A percentile compares a stretch with the other conserved stretches of the same genome.
Evolutionary conservation across 2,329 filamentous ascomycete species (phyloP).

Genomic region (Botrytis cinerea): DNA sequence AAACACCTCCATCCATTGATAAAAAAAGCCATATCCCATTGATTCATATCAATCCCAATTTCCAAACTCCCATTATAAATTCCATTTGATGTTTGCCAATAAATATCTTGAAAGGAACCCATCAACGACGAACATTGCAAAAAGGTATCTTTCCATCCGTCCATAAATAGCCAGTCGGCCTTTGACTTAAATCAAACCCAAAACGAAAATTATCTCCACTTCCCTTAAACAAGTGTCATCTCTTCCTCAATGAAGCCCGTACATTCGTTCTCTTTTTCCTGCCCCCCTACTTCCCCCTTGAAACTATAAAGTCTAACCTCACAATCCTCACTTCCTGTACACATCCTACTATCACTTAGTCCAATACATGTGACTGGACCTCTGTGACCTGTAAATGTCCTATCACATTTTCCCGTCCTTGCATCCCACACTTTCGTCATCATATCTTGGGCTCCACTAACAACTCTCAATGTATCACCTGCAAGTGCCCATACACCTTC

Average conservation of each 20-base stretch:
- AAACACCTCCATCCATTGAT: not conserved
- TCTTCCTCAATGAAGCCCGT: not conserved
- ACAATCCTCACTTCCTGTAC: conserved; percentile 90
- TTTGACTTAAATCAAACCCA: not conserved
- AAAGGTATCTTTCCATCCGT: conserved; percentile 12
- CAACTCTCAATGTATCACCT: conserved; percentile 83
- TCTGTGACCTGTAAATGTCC: conserved; percentile 87
- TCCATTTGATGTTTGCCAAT: not conserved
- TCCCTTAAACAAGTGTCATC: not conserved
- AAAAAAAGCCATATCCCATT: not conserved
- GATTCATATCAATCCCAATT: not conserved
- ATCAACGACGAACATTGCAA: conserved; percentile 1
- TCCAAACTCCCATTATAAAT: not conserved
- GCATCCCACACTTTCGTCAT: conserved; percentile 98
- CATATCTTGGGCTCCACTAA: conserved; percentile 87
- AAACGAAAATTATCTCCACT: not conserved
- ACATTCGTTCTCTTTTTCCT: not conserved
- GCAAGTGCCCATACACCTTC: conserved; percentile 95
- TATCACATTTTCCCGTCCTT: conserved; percentile 84
- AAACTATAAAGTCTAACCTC: conserved; percentile 86
- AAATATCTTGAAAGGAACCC: not conserved
- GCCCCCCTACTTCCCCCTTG: conserved; percentile 34
- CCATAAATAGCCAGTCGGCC: conserved; percentile 2
- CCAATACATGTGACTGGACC: conserved; percentile 93
- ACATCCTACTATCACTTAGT: conserved; percentile 84